A percentile compares a stretch with the other conserved stretches of the same genome.
phyloP scores from a whole-genome alignment of 805 yeast species.

The Candida insectalens region DNA sequence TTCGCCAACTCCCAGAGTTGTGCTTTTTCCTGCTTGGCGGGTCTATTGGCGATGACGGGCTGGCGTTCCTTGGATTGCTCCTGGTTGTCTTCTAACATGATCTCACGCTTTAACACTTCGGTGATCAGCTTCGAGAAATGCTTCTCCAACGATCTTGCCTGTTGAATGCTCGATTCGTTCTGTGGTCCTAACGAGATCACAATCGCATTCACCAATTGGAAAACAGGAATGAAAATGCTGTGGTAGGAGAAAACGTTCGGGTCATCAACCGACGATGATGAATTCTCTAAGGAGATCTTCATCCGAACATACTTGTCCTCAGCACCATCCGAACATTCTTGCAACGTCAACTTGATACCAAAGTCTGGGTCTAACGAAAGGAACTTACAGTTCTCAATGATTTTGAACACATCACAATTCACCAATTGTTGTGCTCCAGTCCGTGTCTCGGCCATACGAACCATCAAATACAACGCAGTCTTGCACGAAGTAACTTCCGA shows the following conservation, averaged over 20 bases:
- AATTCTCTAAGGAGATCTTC: conserved; percentile 43
- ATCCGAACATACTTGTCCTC: conserved; percentile 26
- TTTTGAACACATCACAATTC: conserved; percentile 62
- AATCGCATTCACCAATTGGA: conserved; percentile 61
- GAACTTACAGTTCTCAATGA: conserved; percentile 46
- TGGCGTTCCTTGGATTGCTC: not conserved
- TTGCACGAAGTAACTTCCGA: conserved; percentile 75
- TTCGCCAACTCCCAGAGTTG: conserved; percentile 5
- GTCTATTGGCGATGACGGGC: not conserved
- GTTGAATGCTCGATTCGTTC: conserved; percentile 47
- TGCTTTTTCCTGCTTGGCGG: conserved; percentile 11
- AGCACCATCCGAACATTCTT: conserved; percentile 7
- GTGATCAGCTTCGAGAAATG: conserved; percentile 46
- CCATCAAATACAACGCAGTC: conserved; percentile 56
- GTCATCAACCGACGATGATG: conserved; percentile 27
- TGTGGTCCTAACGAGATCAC: conserved; percentile 71
- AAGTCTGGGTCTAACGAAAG: conserved; percentile 69
- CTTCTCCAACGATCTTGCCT: conserved; percentile 40
- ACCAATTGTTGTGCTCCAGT: conserved; percentile 69
- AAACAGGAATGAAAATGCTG: conserved; percentile 63
- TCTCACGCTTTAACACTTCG: conserved; percentile 33
- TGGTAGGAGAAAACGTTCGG: conserved; percentile 37
- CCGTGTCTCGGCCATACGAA: conserved; percentile 67
- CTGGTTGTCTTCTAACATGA: conserved; percentile 8
- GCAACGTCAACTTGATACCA: conserved; percentile 37